phyloP scores from a whole-genome alignment of 352 stramenopile genomes.

The Bremia lactucae region DNA sequence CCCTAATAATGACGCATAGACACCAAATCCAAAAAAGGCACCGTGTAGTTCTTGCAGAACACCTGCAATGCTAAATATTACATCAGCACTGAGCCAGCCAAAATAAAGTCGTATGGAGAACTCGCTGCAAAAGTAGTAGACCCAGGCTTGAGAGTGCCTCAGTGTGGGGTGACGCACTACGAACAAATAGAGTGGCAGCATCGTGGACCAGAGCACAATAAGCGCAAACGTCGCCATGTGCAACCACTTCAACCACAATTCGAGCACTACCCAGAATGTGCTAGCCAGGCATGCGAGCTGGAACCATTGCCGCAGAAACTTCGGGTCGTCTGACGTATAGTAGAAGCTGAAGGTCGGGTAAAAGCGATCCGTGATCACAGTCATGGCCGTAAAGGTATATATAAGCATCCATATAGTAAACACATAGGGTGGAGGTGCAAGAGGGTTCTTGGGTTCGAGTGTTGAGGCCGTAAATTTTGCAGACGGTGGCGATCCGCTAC shows the following conservation, averaged over 20 bases:
- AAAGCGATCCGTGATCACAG: slow-evolving; percentile 39
- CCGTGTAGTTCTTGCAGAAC: slow-evolving; percentile 39
- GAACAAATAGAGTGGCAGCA: slow-evolving; percentile 45
- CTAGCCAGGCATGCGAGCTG: slow-evolving; percentile 39
- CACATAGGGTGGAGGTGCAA: slow-evolving; percentile 35
- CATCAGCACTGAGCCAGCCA: slow-evolving; percentile 36
- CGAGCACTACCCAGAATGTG: slow-evolving; percentile 34
- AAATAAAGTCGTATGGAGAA: slow-evolving; percentile 50
- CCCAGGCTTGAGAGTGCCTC: slow-evolving; percentile 29
- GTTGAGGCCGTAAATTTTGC: slow-evolving; percentile 14
- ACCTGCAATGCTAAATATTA: slow-evolving; percentile 32
- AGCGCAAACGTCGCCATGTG: slow-evolving; percentile 46
- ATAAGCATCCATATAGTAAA: slow-evolving; percentile 46
- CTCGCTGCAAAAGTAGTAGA: slow-evolving; percentile 49
- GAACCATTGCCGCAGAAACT: slow-evolving; percentile 43
- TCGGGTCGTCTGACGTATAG: slow-evolving; percentile 32
- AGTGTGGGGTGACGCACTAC: slow-evolving; percentile 37
- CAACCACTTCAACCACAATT: slow-evolving; percentile 45
- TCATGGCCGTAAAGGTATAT: slow-evolving; percentile 35
- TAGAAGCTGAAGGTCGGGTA: slow-evolving; percentile 50
- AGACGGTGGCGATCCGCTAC: slow-evolving; percentile 13
- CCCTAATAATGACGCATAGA: slow-evolving; percentile 33
- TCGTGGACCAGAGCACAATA: slow-evolving; percentile 41
- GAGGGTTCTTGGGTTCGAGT: slow-evolving; percentile 20
- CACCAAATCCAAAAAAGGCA: slow-evolving; percentile 32